Conservation (phyloP, 1,284 basidiomycete genomes). For the Dichomitus squalens region DNA sequence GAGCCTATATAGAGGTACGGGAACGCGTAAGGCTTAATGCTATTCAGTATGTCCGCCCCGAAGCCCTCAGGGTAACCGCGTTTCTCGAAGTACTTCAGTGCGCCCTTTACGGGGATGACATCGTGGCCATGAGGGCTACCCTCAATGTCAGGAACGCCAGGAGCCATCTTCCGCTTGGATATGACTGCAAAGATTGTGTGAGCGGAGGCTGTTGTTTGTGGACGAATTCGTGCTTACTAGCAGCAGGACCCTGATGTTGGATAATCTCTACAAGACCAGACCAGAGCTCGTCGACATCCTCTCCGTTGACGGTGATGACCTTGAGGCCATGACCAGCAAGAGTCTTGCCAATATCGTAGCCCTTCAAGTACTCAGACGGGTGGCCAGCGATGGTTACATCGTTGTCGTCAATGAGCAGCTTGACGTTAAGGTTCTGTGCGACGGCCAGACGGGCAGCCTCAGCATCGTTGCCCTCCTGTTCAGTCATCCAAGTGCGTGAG, state of each 20-base stretch:
- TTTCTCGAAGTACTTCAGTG: slow-evolving; percentile 68
- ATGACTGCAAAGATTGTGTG: slow-evolving; percentile 48
- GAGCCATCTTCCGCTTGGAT: slow-evolving; percentile 78
- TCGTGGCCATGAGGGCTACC: slow-evolving; percentile 82
- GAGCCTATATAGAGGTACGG: slow-evolving; percentile 69
- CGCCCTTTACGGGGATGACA: slow-evolving; percentile 77
- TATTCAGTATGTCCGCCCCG: slow-evolving; percentile 56
- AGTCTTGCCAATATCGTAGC: slow-evolving; percentile 71
- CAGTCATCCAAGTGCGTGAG: neutral
- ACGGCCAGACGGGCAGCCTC: slow-evolving; percentile 86
- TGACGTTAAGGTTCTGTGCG: slow-evolving; percentile 79
- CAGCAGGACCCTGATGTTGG: slow-evolving; percentile 71
- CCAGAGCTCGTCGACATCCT: slow-evolving; percentile 80
- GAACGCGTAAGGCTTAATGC: slow-evolving; percentile 61
- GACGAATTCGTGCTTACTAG: slow-evolving; percentile 44
- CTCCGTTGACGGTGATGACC: slow-evolving; percentile 71
- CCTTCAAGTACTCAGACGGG: slow-evolving; percentile 81
- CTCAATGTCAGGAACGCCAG: slow-evolving; percentile 77
- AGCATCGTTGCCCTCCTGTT: slow-evolving; percentile 85
- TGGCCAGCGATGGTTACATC: slow-evolving; percentile 87
- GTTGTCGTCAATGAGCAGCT: slow-evolving; percentile 86
- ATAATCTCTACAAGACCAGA: slow-evolving; percentile 58
- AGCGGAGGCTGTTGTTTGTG: neutral
- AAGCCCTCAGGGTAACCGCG: slow-evolving; percentile 63
- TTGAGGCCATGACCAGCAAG: slow-evolving; percentile 80